phyloP scores from a whole-genome alignment of 345 rosid species.

The Cochlearia excelsa region DNA sequence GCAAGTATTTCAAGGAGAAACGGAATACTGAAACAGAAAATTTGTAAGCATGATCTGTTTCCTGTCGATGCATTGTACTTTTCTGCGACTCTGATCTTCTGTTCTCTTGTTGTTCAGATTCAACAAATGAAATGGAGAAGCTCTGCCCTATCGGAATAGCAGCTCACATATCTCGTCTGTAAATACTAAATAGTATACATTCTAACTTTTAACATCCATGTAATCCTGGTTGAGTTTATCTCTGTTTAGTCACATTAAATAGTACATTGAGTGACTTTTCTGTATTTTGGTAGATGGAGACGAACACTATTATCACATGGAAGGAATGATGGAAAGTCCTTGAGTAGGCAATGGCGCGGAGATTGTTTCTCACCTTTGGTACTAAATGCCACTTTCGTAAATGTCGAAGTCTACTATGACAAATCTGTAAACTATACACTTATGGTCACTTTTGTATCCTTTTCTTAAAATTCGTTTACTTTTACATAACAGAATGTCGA shows the following conservation, averaged over 20 bases:
- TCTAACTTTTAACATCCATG: slow-evolving; percentile 11
- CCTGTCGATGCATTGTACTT: not conserved
- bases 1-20: slow-evolving; percentile 88
- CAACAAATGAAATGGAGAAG: slow-evolving; percentile 83
- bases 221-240: slow-evolving; percentile 10
- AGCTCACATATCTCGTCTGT: slow-evolving; percentile 69
- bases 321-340: slow-evolving; percentile 94
- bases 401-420: slow-evolving; percentile 89
- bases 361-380: slow-evolving; percentile 82
- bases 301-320: slow-evolving; percentile 69
- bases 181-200: slow-evolving; percentile 42
- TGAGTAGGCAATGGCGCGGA: slow-evolving; percentile 85
- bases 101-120: slow-evolving; percentile 52
- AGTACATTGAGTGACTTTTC: not conserved
- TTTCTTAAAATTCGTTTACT: slow-evolving; percentile 17
- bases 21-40: slow-evolving; percentile 75
- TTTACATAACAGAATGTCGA: slow-evolving; percentile 8
- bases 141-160: slow-evolving; percentile 91
- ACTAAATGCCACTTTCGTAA: slow-evolving; percentile 83
- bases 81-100: slow-evolving; percentile 11
- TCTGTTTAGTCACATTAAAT: slow-evolving; percentile 16
- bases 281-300: slow-evolving; percentile 60
- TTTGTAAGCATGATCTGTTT: slow-evolving; percentile 47
- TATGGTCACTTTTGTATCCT: slow-evolving; percentile 99
- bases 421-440: slow-evolving; percentile 98